Evolutionary conservation across 148 eudicot species (phyloP).

Genomic region (Tetragonia tetragonoides): DNA sequence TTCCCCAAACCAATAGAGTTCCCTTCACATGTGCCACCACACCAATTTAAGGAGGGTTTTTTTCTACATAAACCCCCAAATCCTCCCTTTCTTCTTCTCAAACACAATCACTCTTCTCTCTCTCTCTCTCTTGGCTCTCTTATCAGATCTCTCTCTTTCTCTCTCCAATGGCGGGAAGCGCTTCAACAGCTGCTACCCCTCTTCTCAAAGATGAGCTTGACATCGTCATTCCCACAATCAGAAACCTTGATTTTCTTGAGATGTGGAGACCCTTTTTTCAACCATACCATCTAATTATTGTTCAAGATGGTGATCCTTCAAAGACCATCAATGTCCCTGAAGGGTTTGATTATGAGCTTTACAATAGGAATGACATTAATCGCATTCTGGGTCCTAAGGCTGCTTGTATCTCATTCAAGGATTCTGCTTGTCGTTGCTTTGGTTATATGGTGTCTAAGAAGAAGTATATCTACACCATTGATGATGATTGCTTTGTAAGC

Average conservation of each 20-base stretch:
- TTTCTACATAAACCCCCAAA: conserved; percentile 9
- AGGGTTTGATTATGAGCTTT: conserved; percentile 80
- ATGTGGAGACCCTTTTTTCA: conserved; percentile 84
- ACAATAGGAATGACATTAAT: conserved; percentile 74
- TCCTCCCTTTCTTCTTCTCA: background rate
- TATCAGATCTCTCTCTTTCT: background rate
- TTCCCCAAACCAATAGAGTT: background rate
- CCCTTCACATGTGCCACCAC: background rate
- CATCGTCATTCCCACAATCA: conserved; percentile 74
- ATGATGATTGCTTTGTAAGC: conserved; percentile 90
- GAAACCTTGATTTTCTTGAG: conserved; percentile 86
- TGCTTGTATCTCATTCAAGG: conserved; percentile 79
- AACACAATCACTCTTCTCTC: background rate
- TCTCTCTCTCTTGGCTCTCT: background rate
- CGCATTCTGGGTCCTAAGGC: conserved; percentile 77
- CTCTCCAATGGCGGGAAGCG: conserved; percentile 36
- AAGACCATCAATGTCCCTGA: conserved; percentile 65
- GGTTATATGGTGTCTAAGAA: conserved; percentile 85
- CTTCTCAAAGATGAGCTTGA: conserved; percentile 69
- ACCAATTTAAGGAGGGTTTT: background rate
- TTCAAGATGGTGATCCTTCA: conserved; percentile 77
- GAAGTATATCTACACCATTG: conserved; percentile 88
- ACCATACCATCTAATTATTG: conserved; percentile 75
- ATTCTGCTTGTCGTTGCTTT: conserved; percentile 84
- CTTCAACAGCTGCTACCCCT: conserved; percentile 40